phyloP scores from a whole-genome alignment of 257 asterid genomes.

The Sherardia arvensis region DNA sequence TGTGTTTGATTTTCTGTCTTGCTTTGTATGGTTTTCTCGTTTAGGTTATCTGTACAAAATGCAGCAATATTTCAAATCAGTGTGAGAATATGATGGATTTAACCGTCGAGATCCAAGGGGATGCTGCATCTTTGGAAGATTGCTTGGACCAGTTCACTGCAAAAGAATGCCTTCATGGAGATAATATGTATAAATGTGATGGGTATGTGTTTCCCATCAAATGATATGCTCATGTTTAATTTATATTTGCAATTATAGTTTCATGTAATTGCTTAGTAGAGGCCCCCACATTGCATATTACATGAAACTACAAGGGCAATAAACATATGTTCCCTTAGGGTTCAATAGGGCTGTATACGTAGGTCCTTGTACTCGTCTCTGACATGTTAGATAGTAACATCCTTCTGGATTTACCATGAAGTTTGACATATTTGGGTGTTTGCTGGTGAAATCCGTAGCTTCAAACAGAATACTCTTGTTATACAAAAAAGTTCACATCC shows the following conservation, averaged over 20 bases:
- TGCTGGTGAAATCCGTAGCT: too few species aligned
- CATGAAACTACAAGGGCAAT: too few species aligned
- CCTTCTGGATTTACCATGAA: neutral
- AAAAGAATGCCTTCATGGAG: constrained; percentile 89
- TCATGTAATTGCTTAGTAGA: neutral
- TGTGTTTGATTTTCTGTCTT: neutral
- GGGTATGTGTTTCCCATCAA: constrained; percentile 36
- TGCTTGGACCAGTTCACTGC: constrained; percentile 96
- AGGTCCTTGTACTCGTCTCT: too few species aligned
- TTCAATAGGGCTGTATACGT: too few species aligned
- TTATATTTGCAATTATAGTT: neutral
- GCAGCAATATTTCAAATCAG: constrained; percentile 79
- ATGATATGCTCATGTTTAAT: neutral
- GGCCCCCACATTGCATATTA: too few species aligned
- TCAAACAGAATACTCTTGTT: too few species aligned
- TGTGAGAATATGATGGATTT: constrained; percentile 97
- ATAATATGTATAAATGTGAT: constrained; percentile 96
- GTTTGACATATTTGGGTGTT: neutral
- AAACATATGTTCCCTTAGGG: neutral
- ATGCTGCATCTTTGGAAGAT: constrained; percentile 89
- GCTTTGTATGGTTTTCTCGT: constrained; percentile 11
- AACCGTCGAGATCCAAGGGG: constrained; percentile 97
- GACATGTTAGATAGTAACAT: neutral
- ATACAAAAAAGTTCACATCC: neutral
- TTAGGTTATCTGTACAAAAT: constrained; percentile 92